Evolutionary conservation across 768 basidiomycete genomes (phyloP), one percentile per base, ranked within the genome.

Genomic region (Kwoniella dendrophila): DNA sequence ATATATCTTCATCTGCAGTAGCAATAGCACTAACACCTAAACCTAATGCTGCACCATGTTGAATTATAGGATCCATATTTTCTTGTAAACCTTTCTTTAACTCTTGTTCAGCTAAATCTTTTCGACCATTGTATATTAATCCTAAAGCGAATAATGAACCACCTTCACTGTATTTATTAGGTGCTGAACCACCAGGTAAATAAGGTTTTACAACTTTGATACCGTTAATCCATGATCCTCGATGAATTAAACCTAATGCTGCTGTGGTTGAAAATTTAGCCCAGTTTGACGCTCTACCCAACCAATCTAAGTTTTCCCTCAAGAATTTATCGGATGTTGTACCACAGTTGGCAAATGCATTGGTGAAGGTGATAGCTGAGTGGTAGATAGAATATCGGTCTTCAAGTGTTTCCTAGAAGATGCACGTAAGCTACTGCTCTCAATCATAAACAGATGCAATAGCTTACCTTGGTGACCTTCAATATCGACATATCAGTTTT

Each of bases 241-340:
- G 94, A 82, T 98, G 92, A 66, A 99, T 97, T 58, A 98, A 90
- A 64, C 96, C 96, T 24, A 99, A 86, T 8, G 90, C 93, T 20
- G 96, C 93, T 12, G 96, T 97, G 5, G 96, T 92, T 3, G 92
- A 91, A 81, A 98, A 99, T 75, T 98, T 99, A 29, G 92, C 90
- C 96, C 96, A 99, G 77, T 99, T 98, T 27, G 88, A 88, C 2
- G 96, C 96, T 55, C 91, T 85, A 10, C 86, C 90, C 3, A 99
- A 85, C 93, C 94, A 99, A 75, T 97, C 95, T 33, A 99, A 84
- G 77, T 98, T 98, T 54, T 97, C 91, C 12, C 93, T 87, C 20
- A 99, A 82, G 67, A 98, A 99, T 26, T 85, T 76, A 73, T 99
- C 96, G 1, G 93, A 94, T 0, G 93, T 92, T 2, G 96, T 99